A percentile compares a stretch with the other conserved stretches of the same genome.
Evolutionary conservation across 2,329 filamentous ascomycete species (phyloP).

Genomic region (Ophiostoma sp.): DNA sequence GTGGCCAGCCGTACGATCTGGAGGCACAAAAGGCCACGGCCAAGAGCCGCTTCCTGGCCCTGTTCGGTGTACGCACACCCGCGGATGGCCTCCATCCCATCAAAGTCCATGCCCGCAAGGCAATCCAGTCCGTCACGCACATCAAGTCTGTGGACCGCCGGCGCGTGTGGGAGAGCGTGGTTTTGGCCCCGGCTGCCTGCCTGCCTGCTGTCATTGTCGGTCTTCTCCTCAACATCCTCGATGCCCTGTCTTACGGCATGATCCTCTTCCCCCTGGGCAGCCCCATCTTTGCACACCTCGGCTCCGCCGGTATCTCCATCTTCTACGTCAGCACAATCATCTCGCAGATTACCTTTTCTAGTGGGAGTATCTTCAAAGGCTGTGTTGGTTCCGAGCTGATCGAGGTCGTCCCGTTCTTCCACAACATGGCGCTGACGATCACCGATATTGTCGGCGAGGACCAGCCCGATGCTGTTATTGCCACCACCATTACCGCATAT

Average conservation of each 20-base stretch:
- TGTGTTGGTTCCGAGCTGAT: slow-evolving; percentile 96
- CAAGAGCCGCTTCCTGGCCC: slow-evolving; percentile 10
- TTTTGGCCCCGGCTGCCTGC: slow-evolving; percentile 64
- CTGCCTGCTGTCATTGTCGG: slow-evolving; percentile 85
- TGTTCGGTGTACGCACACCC: slow-evolving; percentile 18
- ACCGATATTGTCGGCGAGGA: slow-evolving; percentile 71
- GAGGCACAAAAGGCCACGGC: slow-evolving; percentile 44
- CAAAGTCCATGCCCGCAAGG: slow-evolving; percentile 25
- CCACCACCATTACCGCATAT: slow-evolving; percentile 89
- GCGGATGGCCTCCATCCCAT: not conserved
- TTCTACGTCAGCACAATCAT: slow-evolving; percentile 98
- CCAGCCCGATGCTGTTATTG: slow-evolving; percentile 78
- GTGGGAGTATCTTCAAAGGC: slow-evolving; percentile 80
- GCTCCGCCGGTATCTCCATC: slow-evolving; percentile 92
- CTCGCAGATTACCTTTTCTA: slow-evolving; percentile 83
- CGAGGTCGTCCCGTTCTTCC: slow-evolving; percentile 97
- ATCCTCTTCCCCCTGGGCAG: slow-evolving; percentile 90
- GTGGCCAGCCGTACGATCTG: slow-evolving; percentile 37
- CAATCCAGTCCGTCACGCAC: slow-evolving; percentile 41
- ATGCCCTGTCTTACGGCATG: slow-evolving; percentile 94
- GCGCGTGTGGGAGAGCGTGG: slow-evolving; percentile 56
- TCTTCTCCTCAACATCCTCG: slow-evolving; percentile 82
- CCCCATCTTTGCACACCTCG: slow-evolving; percentile 76
- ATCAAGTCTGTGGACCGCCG: slow-evolving; percentile 68
- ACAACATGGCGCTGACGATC: slow-evolving; percentile 94